These are phyloP conservation scores for Ceratobasidium sp. DNA, from an alignment of 1,284 basidiomycete species.

Conservation along the genomic window DNA sequence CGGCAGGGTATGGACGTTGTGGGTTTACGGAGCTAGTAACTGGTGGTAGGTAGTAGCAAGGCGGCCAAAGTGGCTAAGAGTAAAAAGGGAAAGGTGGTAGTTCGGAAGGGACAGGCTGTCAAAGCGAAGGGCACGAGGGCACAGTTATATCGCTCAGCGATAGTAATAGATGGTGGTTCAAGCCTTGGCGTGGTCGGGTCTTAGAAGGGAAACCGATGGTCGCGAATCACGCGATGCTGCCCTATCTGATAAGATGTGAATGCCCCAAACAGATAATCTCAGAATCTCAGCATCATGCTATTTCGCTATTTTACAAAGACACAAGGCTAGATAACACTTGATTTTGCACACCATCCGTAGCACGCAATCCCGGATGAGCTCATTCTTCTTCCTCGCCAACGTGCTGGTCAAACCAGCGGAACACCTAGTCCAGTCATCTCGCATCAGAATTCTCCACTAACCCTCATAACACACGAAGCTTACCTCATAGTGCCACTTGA, in stretches of 20 bases:
- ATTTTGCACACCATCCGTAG: neutral
- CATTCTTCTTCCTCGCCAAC: conserved; percentile 65
- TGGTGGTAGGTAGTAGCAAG: neutral
- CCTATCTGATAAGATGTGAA: conserved; percentile 23
- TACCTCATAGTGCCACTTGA: conserved; percentile 91
- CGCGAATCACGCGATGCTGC: neutral
- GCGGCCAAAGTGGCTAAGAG: neutral
- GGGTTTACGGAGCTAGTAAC: neutral
- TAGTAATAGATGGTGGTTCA: neutral
- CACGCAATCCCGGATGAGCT: conserved; percentile 18
- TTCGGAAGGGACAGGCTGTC: neutral
- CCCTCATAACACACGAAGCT: neutral
- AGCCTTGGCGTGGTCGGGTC: conserved; percentile 1
- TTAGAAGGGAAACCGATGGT: neutral
- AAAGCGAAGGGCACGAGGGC: neutral
- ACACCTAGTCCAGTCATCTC: conserved; percentile 52
- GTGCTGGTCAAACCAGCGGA: conserved; percentile 87
- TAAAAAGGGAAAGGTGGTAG: neutral
- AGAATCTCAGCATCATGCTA: neutral
- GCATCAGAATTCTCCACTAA: conserved; percentile 11
- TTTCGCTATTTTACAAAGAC: conserved; percentile 9
- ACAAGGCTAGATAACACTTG: neutral
- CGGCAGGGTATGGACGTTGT: conserved; percentile 1
- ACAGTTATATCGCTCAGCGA: conserved; percentile 19
- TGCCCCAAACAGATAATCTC: conserved; percentile 1